A percentile compares a stretch with the other conserved stretches of the same genome.
Conservation (phyloP, 192 early-diverging fungal species). For the Chytriomyces sp. region DNA sequence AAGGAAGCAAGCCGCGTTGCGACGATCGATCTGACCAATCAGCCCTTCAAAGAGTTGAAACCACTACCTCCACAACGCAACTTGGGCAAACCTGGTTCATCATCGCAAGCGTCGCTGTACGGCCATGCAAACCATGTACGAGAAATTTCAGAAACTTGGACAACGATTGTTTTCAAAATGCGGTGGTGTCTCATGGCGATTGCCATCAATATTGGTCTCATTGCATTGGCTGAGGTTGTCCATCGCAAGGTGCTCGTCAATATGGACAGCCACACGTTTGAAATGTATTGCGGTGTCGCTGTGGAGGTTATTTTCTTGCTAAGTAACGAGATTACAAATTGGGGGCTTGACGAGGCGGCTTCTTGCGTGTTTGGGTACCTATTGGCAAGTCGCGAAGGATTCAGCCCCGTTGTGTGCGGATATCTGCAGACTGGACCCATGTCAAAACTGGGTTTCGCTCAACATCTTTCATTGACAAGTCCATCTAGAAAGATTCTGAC, state of each 20-base stretch:
- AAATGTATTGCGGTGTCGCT: constrained; percentile 18
- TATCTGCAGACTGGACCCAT: constrained; percentile 28
- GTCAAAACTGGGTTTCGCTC: constrained; percentile 8
- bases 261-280: not conserved
- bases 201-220: constrained; percentile 12
- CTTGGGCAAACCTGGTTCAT: no score
- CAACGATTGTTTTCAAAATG: constrained; percentile 11
- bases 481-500: constrained; percentile 25
- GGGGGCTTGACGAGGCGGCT: constrained; percentile 19
- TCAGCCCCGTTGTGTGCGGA: constrained; percentile 29
- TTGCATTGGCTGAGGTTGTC: not conserved
- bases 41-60: no score
- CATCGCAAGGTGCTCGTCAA: not conserved
- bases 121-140: not conserved
- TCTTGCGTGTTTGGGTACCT: constrained; percentile 3
- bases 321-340: constrained; percentile 25
- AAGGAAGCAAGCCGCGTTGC: no score
- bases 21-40: no score
- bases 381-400: constrained; percentile 10
- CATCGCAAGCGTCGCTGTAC: no score
- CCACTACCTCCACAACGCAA: no score
- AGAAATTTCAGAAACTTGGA: constrained; percentile 26
- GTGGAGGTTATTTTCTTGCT: constrained; percentile 24
- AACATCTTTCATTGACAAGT: constrained; percentile 13
- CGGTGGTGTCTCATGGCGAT: constrained; percentile 16